A percentile compares a stretch with the other conserved stretches of the same genome.
Evolutionary conservation across 441 rosid species (phyloP).

Genomic region (Melastoma candidum): DNA sequence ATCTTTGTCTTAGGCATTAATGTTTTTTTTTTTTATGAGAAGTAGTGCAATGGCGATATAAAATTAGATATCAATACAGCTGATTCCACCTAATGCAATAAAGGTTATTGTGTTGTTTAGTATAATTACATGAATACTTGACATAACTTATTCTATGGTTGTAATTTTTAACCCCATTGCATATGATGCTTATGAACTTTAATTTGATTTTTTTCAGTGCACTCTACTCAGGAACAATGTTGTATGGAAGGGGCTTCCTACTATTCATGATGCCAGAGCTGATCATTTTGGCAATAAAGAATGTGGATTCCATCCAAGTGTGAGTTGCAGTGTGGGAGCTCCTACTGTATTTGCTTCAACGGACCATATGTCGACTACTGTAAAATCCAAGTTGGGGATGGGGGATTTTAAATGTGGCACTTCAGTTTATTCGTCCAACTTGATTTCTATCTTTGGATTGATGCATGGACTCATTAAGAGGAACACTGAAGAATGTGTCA

Average conservation of each 20-base stretch:
- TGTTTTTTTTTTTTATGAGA: no score
- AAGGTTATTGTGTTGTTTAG: background rate
- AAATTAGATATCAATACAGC: no score
- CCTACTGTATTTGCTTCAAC: conserved; percentile 11
- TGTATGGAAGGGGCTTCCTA: conserved; percentile 36
- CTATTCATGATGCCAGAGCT: conserved; percentile 22
- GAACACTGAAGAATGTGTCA: conserved; percentile 41
- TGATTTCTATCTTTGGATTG: conserved; percentile 48
- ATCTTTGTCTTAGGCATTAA: no score
- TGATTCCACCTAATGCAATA: no score
- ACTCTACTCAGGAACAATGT: conserved; percentile 88
- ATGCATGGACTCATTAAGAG: conserved; percentile 40
- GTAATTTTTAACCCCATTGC: background rate
- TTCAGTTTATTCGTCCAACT: conserved; percentile 36
- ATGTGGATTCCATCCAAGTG: conserved; percentile 17
- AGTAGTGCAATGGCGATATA: no score
- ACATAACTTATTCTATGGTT: background rate
- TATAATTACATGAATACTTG: background rate
- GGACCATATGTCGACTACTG: conserved; percentile 18
- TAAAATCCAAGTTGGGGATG: conserved; percentile 22
- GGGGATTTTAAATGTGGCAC: conserved; percentile 18
- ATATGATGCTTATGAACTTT: conserved; percentile 62
- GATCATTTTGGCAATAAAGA: conserved; percentile 18
- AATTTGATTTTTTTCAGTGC: conserved; percentile 83
- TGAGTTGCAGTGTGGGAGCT: conserved; percentile 23